Conservation (phyloP, 192 early-diverging fungal species). For the Entomortierella chlamydospora region DNA sequence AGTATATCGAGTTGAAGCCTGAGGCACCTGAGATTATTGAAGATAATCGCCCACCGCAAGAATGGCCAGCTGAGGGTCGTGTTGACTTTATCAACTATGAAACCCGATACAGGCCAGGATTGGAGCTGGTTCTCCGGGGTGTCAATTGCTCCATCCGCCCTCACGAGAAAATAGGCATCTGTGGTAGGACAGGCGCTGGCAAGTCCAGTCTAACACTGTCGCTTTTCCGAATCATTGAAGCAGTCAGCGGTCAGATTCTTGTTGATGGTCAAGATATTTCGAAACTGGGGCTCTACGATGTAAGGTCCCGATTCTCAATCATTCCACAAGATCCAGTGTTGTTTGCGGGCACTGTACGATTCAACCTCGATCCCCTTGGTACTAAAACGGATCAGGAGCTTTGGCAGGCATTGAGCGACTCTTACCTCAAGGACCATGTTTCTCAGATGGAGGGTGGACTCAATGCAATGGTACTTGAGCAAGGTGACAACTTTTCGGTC, state of each 20-base stretch:
- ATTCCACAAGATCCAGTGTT: slow-evolving; percentile 86
- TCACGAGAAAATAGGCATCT: slow-evolving; percentile 85
- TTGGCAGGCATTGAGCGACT: slow-evolving; percentile 76
- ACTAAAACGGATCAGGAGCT: slow-evolving; percentile 63
- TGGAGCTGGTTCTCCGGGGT: slow-evolving; percentile 83
- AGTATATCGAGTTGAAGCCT: slow-evolving; percentile 83
- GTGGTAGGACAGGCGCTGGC: slow-evolving; percentile 63
- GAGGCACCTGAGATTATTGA: slow-evolving; percentile 84
- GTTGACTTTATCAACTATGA: slow-evolving; percentile 83
- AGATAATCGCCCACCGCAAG: slow-evolving; percentile 60
- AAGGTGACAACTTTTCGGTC: slow-evolving; percentile 87
- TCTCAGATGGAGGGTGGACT: slow-evolving; percentile 72
- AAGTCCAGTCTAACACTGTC: slow-evolving; percentile 64
- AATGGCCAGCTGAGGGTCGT: slow-evolving; percentile 84
- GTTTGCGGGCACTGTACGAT: slow-evolving; percentile 70
- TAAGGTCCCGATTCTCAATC: slow-evolving; percentile 73
- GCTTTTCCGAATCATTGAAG: slow-evolving; percentile 65
- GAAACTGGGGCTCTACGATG: slow-evolving; percentile 68
- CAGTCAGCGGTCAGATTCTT: slow-evolving; percentile 65
- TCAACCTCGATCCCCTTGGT: slow-evolving; percentile 69
- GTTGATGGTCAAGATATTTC: slow-evolving; percentile 58
- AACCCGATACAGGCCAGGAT: slow-evolving; percentile 83
- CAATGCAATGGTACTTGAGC: slow-evolving; percentile 78
- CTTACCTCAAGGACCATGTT: slow-evolving; percentile 76
- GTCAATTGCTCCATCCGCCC: slow-evolving; percentile 63